Percentiles rank a stretch among this genome's conserved stretches.
Conservation (phyloP, 768 basidiomycete genomes). For the Amanita molliuscula region DNA sequence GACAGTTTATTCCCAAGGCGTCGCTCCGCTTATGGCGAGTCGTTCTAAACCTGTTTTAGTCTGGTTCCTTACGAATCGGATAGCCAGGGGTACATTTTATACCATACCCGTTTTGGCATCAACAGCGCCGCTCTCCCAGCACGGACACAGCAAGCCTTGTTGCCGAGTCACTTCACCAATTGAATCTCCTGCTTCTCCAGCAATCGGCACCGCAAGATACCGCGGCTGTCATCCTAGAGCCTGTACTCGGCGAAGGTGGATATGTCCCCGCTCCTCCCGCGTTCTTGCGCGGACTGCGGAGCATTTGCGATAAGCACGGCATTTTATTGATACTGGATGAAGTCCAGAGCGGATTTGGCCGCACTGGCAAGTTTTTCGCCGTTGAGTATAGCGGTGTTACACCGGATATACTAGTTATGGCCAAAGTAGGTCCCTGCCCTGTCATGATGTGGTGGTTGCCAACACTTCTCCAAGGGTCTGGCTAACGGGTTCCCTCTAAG, state of each 20-base stretch:
- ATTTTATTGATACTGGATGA: slow-evolving; percentile 83
- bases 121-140: slow-evolving; percentile 45
- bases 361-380: slow-evolving; percentile 79
- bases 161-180: slow-evolving; percentile 61
- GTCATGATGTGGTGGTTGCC: neutral
- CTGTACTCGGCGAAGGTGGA: slow-evolving; percentile 91
- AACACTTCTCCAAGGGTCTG: slow-evolving; percentile 39
- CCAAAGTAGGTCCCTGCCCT: slow-evolving; percentile 46
- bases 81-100: slow-evolving; percentile 77
- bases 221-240: slow-evolving; percentile 89
- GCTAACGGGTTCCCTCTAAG: slow-evolving; percentile 94
- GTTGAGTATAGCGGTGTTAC: slow-evolving; percentile 75
- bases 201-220: slow-evolving; percentile 80
- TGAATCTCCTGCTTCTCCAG: slow-evolving; percentile 67
- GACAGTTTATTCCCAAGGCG: slow-evolving; percentile 77
- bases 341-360: slow-evolving; percentile 84
- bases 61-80: slow-evolving; percentile 1
- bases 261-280: slow-evolving; percentile 81
- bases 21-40: slow-evolving; percentile 74
- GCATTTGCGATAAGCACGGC: slow-evolving; percentile 78
- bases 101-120: slow-evolving; percentile 93
- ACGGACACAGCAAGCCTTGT: slow-evolving; percentile 51
- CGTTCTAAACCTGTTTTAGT: neutral
- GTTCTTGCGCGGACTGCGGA: slow-evolving; percentile 72
- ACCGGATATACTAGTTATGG: slow-evolving; percentile 84